phyloP scores from a whole-genome alignment of 73 alveolate species.

The Blepharisma japonicum region DNA sequence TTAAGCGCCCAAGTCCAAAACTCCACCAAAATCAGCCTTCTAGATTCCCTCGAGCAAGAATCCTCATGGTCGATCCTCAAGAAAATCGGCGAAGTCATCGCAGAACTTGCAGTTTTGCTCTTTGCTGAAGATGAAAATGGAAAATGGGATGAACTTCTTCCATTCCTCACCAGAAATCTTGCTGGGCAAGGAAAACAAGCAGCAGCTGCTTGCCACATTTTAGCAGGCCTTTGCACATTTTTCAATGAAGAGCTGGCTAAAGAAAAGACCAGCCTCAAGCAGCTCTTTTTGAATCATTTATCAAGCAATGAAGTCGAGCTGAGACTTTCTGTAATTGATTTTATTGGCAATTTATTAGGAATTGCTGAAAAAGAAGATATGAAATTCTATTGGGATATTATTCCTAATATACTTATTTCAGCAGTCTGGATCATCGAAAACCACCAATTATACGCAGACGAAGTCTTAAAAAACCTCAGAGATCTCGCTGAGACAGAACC shows the following conservation, averaged over 20 bases:
- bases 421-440: slow-evolving; percentile 50
- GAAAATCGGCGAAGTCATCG: slow-evolving; percentile 63
- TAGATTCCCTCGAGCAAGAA: slow-evolving; percentile 45
- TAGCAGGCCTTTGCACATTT: slow-evolving; percentile 13
- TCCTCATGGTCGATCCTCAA: slow-evolving; percentile 46
- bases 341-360: slow-evolving; percentile 45
- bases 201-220: slow-evolving; percentile 8
- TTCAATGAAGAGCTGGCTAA: slow-evolving; percentile 7
- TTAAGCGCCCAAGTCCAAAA: slow-evolving; percentile 51
- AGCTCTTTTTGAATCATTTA: slow-evolving; percentile 45
- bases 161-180: slow-evolving; percentile 47
- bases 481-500: slow-evolving; percentile 86
- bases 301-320: slow-evolving; percentile 48
- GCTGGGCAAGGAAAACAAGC: slow-evolving; percentile 29
- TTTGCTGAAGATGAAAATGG: slow-evolving; percentile 40
- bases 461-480: slow-evolving; percentile 66
- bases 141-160: slow-evolving; percentile 43
- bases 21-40: slow-evolving; percentile 41
- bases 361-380: slow-evolving; percentile 64
- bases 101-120: slow-evolving; percentile 63
- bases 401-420: slow-evolving; percentile 59
- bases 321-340: slow-evolving; percentile 42
- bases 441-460: slow-evolving; percentile 67
- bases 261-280: background rate
- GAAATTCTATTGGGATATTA: slow-evolving; percentile 51